A percentile compares a stretch with the other conserved stretches of the same genome.
phyloP scores from a whole-genome alignment of 2,329 filamentous ascomycete species.

The Camptophora hylomeconis region DNA sequence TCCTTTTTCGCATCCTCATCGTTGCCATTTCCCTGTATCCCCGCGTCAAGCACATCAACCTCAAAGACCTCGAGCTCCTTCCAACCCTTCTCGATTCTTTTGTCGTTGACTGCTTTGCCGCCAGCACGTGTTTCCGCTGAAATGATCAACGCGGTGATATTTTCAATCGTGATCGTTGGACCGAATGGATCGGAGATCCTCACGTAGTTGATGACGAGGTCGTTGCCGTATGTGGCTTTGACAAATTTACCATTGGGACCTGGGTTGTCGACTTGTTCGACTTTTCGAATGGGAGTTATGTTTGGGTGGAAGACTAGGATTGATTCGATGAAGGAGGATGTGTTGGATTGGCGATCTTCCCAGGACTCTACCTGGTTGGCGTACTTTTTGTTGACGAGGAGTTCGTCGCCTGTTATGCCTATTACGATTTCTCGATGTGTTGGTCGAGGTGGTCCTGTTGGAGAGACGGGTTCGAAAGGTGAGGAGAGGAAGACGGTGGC shows the following conservation, averaged over 20 bases:
- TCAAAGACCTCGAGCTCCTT: constrained; percentile 64
- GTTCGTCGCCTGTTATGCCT: constrained; percentile 76
- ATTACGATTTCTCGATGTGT: constrained; percentile 48
- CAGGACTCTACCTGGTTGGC: constrained; percentile 70
- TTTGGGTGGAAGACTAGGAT: constrained; percentile 46
- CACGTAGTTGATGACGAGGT: constrained; percentile 62
- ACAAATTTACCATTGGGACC: constrained; percentile 28
- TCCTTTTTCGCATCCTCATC: constrained; percentile 29
- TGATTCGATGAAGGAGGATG: constrained; percentile 56
- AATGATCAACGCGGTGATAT: constrained; percentile 68
- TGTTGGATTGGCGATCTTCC: constrained; percentile 55
- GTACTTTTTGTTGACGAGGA: constrained; percentile 82
- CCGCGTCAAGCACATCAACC: constrained; percentile 66
- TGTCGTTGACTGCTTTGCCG: constrained; percentile 75
- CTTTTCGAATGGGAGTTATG: constrained; percentile 21
- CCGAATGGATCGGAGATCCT: constrained; percentile 81
- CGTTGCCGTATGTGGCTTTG: constrained; percentile 31
- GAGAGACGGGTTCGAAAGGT: constrained; percentile 31
- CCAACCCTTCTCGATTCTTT: constrained; percentile 65
- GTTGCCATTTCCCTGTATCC: constrained; percentile 36
- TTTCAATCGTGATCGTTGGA: constrained; percentile 72
- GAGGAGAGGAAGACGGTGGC: constrained; percentile 61
- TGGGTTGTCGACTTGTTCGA: constrained; percentile 22
- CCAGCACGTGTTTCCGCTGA: constrained; percentile 79
- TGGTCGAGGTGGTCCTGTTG: constrained; percentile 15